These are phyloP conservation scores for Amauroascus niger DNA, from an alignment of 2,329 filamentous ascomycete species.

Conservation along the genomic window DNA sequence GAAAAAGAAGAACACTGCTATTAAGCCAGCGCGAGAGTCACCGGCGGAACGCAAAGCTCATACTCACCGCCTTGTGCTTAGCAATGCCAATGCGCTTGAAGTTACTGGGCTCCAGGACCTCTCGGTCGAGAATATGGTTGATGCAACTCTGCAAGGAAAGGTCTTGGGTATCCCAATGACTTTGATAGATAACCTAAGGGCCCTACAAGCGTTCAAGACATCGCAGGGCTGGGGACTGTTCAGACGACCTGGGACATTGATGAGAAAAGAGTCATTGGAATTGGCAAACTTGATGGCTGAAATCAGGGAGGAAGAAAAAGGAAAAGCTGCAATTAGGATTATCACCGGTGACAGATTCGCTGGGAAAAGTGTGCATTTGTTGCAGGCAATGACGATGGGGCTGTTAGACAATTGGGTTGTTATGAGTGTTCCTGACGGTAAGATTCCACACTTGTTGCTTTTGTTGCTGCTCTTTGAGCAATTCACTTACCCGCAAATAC, in stretches of 20 bases:
- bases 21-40: conserved; percentile 46
- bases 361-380: conserved; percentile 77
- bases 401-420: conserved; percentile 81
- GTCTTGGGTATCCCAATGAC: conserved; percentile 60
- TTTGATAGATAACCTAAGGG: conserved; percentile 68
- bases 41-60: conserved; percentile 77
- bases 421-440: conserved; percentile 81
- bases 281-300: conserved; percentile 52
- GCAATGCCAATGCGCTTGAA: conserved; percentile 83
- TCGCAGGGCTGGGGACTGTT: conserved; percentile 85
- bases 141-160: conserved; percentile 50
- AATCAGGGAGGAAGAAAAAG: conserved; percentile 28
- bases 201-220: conserved; percentile 82
- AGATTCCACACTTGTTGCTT: conserved; percentile 19
- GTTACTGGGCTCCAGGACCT: conserved; percentile 60
- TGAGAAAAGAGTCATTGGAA: conserved; percentile 68
- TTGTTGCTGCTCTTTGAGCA: not conserved
- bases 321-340: conserved; percentile 42
- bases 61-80: conserved; percentile 80
- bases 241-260: conserved; percentile 64
- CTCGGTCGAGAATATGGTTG: conserved; percentile 45
- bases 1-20: conserved; percentile 36
- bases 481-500: conserved; percentile 4
- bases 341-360: conserved; percentile 62
- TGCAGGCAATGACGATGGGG: conserved; percentile 75